A percentile compares a stretch with the other conserved stretches of the same genome.
Evolutionary conservation across 441 rosid genomes (phyloP).

Genomic region (Pelargonium australe): DNA sequence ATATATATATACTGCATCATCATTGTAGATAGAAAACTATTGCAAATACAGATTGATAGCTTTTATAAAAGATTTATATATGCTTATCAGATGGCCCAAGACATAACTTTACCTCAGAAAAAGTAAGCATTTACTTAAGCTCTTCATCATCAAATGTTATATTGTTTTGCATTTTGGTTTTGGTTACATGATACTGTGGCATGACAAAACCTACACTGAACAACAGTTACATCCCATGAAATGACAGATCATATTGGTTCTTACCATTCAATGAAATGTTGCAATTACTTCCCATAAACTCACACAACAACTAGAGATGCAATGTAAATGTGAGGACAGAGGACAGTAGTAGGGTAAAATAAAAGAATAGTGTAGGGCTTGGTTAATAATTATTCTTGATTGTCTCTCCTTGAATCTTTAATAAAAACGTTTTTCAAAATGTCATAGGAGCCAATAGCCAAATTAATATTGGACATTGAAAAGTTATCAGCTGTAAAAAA

Average conservation of each 20-base stretch:
- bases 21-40: neutral
- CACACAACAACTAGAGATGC: neutral
- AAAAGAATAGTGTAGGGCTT: no score
- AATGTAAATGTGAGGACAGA: neutral
- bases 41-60: neutral
- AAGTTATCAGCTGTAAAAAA: neutral
- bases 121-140: neutral
- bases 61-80: no score
- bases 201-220: neutral
- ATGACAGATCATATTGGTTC: neutral
- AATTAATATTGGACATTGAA: neutral
- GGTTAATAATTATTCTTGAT: neutral
- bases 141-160: neutral
- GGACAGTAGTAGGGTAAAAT: no score
- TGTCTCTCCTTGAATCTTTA: neutral
- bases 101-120: no score
- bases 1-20: neutral
- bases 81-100: no score
- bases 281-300: neutral
- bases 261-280: neutral
- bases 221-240: neutral
- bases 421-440: neutral
- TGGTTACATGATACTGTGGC: neutral
- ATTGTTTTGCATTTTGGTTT: neutral
- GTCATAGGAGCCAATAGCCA: neutral